phyloP scores from a whole-genome alignment of 805 yeast species.

The Candida anglica region DNA sequence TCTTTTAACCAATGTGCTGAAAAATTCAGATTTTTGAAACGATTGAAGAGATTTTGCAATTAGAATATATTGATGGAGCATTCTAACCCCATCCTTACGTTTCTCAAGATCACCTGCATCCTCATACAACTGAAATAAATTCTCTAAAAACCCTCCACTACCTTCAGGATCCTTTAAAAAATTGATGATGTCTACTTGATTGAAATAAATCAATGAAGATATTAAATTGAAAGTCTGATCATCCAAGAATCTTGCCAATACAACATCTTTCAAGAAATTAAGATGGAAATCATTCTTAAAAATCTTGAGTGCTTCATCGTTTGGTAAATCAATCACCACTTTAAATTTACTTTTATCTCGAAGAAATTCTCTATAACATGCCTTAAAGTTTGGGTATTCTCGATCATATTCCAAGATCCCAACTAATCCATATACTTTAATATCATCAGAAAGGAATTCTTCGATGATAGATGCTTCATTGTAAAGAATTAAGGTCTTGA shows the following conservation, averaged over 20 bases:
- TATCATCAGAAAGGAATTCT: slow-evolving; percentile 27
- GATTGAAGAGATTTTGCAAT: slow-evolving; percentile 67
- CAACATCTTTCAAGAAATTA: slow-evolving; percentile 83
- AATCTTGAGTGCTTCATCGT: slow-evolving; percentile 39
- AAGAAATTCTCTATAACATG: slow-evolving; percentile 71
- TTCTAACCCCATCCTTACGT: slow-evolving; percentile 66
- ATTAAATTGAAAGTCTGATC: slow-evolving; percentile 71
- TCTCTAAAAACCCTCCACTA: slow-evolving; percentile 43
- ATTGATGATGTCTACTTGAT: slow-evolving; percentile 64
- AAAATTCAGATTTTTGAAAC: slow-evolving; percentile 62
- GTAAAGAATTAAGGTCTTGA: slow-evolving; percentile 66
- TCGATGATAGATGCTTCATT: slow-evolving; percentile 51
- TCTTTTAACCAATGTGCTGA: slow-evolving; percentile 53
- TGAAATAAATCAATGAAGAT: slow-evolving; percentile 59
- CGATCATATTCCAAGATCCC: slow-evolving; percentile 89
- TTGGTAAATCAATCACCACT: slow-evolving; percentile 60
- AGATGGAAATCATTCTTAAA: slow-evolving; percentile 74
- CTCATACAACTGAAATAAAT: slow-evolving; percentile 55
- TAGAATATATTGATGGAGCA: slow-evolving; percentile 75
- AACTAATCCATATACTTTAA: slow-evolving; percentile 46
- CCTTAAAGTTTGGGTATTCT: slow-evolving; percentile 74
- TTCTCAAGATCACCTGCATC: slow-evolving; percentile 13
- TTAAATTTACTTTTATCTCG: slow-evolving; percentile 57
- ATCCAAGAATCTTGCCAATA: slow-evolving; percentile 75
- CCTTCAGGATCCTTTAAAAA: slow-evolving; percentile 47